Conservation (phyloP, 202 grass and related monocot genomes). For the Setaria italica region DNA sequence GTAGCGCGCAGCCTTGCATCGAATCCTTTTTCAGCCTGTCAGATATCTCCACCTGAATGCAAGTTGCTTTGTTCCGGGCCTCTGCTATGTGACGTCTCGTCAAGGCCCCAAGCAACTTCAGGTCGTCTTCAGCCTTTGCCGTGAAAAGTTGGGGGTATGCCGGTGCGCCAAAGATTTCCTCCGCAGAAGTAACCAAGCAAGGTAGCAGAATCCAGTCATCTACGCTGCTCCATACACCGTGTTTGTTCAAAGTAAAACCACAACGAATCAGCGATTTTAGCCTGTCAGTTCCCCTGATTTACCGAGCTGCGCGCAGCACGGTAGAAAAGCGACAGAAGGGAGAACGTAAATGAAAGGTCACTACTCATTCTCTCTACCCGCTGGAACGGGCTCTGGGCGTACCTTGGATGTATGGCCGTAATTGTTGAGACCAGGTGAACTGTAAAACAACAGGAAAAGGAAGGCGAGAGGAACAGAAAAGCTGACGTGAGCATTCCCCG, state of each 20-base stretch:
- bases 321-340: background rate
- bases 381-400: too few relatives aligned
- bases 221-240: background rate
- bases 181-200: background rate
- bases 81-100: slow-evolving; percentile 46
- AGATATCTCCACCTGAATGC: slow-evolving; percentile 6
- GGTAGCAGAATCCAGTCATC: too few relatives aligned
- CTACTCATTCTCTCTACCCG: background rate
- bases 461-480: too few relatives aligned
- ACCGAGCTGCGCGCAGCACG: background rate
- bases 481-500: too few relatives aligned
- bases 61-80: background rate
- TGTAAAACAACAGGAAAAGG: too few relatives aligned
- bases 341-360: background rate
- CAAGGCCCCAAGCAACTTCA: background rate
- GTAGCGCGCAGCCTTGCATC: background rate
- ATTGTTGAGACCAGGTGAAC: too few relatives aligned
- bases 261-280: background rate
- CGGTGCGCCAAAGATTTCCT: slow-evolving; percentile 1
- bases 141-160: slow-evolving; percentile 27
- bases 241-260: background rate
- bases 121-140: background rate
- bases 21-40: slow-evolving; percentile 19
- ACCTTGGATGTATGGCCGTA: too few relatives aligned
- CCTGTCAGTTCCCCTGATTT: too few relatives aligned